phyloP scores from a whole-genome alignment of 2,329 filamentous ascomycete species.

The Aspergillus puulaauensis region DNA sequence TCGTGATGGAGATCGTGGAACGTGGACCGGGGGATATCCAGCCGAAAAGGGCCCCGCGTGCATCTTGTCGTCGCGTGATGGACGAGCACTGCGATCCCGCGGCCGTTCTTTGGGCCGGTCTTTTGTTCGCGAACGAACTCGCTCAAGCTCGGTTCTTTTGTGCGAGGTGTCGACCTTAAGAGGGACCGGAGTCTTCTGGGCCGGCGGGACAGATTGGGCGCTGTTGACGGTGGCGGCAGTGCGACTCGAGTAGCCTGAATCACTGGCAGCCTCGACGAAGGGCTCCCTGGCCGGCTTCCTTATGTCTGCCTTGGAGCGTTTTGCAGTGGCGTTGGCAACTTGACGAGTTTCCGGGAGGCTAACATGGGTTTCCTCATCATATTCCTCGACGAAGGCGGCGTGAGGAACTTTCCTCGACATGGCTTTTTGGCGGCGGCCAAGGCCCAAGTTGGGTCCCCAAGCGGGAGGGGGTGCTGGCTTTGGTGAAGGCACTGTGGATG shows the following conservation, averaged over 20 bases:
- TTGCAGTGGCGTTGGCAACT: constrained; percentile 52
- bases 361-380: constrained; percentile 45
- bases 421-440: constrained; percentile 29
- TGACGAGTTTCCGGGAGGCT: constrained; percentile 48
- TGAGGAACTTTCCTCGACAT: constrained; percentile 42
- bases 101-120: constrained; percentile 35
- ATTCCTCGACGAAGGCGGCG: constrained; percentile 50
- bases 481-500: constrained; percentile 23
- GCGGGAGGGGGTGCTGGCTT: constrained; percentile 23
- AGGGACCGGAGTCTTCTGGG: constrained; percentile 37
- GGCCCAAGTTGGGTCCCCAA: constrained; percentile 28
- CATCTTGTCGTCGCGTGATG: constrained; percentile 36
- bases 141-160: constrained; percentile 28
- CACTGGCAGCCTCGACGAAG: constrained; percentile 53
- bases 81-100: constrained; percentile 28
- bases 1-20: constrained; percentile 34
- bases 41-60: constrained; percentile 33
- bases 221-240: constrained; percentile 54
- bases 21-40: constrained; percentile 28
- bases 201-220: constrained; percentile 51
- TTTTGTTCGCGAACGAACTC: constrained; percentile 31
- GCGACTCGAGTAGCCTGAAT: constrained; percentile 63
- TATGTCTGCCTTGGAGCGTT: constrained; percentile 46
- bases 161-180: constrained; percentile 39
- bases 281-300: constrained; percentile 33